Evolutionary conservation across 2,329 filamentous ascomycete genomes (phyloP).

Genomic region (Phyllosticta citribraziliensis): DNA sequence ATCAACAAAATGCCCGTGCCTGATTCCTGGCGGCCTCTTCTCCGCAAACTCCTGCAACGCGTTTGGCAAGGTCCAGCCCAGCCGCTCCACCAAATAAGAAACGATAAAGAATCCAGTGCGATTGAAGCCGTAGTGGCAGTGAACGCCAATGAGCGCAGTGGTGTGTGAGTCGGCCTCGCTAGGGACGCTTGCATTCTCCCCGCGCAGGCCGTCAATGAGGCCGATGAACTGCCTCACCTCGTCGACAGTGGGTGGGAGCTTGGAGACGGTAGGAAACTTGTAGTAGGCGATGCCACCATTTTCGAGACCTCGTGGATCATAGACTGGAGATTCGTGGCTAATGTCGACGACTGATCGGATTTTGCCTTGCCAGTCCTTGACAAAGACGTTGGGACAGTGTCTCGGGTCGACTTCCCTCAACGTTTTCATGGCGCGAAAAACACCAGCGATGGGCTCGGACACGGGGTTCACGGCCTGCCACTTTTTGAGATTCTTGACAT

Average conservation of each 20-base stretch:
- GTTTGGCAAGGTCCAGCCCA: constrained; percentile 60
- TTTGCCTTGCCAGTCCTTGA: constrained; percentile 52
- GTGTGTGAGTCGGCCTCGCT: constrained; percentile 31
- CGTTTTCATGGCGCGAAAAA: constrained; percentile 89
- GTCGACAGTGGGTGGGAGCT: constrained; percentile 64
- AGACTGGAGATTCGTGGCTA: constrained; percentile 81
- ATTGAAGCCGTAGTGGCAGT: constrained; percentile 96
- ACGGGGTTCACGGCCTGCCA: constrained; percentile 76
- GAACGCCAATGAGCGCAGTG: constrained; percentile 57
- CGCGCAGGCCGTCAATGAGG: constrained; percentile 41
- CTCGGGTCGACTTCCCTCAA: constrained; percentile 77
- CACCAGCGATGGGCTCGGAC: constrained; percentile 63
- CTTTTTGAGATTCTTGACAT: constrained; percentile 90
- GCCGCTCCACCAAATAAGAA: constrained; percentile 78
- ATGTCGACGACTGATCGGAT: constrained; percentile 82
- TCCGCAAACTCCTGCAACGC: constrained; percentile 70
- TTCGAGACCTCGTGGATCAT: constrained; percentile 54
- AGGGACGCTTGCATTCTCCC: constrained; percentile 10
- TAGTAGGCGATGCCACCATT: constrained; percentile 43
- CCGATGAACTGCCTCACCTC: constrained; percentile 52
- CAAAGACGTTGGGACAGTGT: constrained; percentile 68
- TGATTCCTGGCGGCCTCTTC: constrained; percentile 70
- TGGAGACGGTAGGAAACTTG: constrained; percentile 87
- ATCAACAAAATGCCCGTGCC: constrained; percentile 82
- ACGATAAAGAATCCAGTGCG: constrained; percentile 85